A percentile compares a stretch with the other conserved stretches of the same genome.
Evolutionary conservation across 306 rosid genomes (phyloP).

Genomic region (Quercus ilex): DNA sequence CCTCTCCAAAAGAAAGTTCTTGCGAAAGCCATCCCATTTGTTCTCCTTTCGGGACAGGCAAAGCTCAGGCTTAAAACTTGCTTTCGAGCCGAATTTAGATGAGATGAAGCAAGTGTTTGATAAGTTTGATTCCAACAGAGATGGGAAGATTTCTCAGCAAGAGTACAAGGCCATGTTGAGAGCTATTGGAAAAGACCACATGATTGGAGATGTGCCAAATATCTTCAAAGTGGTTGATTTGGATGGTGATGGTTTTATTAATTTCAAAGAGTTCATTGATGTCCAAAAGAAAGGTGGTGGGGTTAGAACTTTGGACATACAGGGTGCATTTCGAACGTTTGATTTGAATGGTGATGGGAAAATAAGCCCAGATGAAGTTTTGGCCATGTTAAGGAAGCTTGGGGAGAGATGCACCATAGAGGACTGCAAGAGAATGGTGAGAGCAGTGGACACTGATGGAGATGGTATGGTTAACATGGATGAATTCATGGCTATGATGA

Average conservation of each 20-base stretch:
- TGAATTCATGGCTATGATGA: slow-evolving; percentile 86
- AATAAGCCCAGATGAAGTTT: slow-evolving; percentile 78
- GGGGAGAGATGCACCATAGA: slow-evolving; percentile 73
- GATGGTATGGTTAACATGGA: slow-evolving; percentile 83
- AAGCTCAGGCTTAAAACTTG: slow-evolving; percentile 36
- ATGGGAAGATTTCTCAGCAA: slow-evolving; percentile 69
- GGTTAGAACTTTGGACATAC: slow-evolving; percentile 48
- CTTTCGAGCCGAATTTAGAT: slow-evolving; percentile 51
- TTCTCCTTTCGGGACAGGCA: slow-evolving; percentile 50
- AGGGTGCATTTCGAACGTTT: slow-evolving; percentile 53
- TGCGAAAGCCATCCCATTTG: slow-evolving; percentile 54
- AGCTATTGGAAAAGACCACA: slow-evolving; percentile 54
- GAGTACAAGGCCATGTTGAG: slow-evolving; percentile 62
- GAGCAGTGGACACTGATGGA: slow-evolving; percentile 70
- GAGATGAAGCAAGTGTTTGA: slow-evolving; percentile 84
- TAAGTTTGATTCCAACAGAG: slow-evolving; percentile 67
- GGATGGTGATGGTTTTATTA: slow-evolving; percentile 81
- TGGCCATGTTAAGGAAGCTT: slow-evolving; percentile 51
- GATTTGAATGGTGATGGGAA: slow-evolving; percentile 80
- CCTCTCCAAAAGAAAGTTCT: slow-evolving; percentile 54
- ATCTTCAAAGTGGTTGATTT: slow-evolving; percentile 67
- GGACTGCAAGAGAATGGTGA: slow-evolving; percentile 72
- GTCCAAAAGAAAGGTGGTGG: slow-evolving; percentile 69
- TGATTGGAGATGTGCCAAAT: slow-evolving; percentile 49
- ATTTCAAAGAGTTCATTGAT: slow-evolving; percentile 71